Conservation (phyloP, 495 filamentous ascomycete genomes). For the Xylaria palmicola region DNA sequence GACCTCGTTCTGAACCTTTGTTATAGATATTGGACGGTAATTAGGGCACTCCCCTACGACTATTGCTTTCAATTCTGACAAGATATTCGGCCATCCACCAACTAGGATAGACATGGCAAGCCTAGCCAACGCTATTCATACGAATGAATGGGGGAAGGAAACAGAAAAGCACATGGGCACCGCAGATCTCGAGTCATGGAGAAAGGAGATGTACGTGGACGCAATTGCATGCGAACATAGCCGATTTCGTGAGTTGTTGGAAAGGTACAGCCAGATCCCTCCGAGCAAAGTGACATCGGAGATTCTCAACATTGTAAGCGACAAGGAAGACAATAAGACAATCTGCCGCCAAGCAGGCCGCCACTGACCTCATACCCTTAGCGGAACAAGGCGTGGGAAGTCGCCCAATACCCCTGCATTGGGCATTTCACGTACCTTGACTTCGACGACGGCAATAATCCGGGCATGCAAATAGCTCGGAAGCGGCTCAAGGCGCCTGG, state of each 20-base stretch:
- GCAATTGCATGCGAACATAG: background rate
- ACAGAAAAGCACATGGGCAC: conserved; percentile 3
- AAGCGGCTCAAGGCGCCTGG: conserved; percentile 23
- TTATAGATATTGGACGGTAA: too few species aligned
- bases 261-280: conserved; percentile 44
- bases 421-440: conserved; percentile 39
- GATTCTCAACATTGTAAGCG: conserved; percentile 40
- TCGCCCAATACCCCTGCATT: conserved; percentile 43
- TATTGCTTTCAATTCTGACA: background rate
- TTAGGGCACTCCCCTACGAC: too few species aligned
- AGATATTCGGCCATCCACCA: background rate
- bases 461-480: conserved; percentile 28
- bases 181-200: background rate
- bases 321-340: background rate
- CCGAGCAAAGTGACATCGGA: conserved; percentile 40
- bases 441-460: conserved; percentile 17
- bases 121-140: background rate
- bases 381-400: conserved; percentile 39
- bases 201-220: background rate
- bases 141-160: conserved; percentile 4
- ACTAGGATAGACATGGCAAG: background rate
- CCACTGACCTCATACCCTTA: conserved; percentile 7
- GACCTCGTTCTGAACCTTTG: too few species aligned
- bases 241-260: conserved; percentile 30
- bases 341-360: background rate